These are phyloP conservation scores for Thozetella sp. DNA, from an alignment of 495 filamentous ascomycete species.

Conservation along the genomic window DNA sequence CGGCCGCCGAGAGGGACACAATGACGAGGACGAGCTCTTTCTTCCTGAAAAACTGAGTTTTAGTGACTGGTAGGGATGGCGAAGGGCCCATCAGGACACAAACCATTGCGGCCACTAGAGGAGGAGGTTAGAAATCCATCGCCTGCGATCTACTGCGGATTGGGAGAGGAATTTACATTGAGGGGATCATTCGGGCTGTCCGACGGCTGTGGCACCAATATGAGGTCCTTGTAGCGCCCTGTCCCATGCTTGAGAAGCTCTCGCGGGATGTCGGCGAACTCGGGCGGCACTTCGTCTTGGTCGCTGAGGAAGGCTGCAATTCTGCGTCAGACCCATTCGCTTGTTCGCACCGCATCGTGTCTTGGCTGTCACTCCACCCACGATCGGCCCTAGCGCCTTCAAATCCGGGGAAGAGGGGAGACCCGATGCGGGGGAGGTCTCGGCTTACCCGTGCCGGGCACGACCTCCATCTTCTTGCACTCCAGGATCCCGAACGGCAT, in stretches of 20 bases:
- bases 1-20: slow-evolving; percentile 53
- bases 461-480: slow-evolving; percentile 37
- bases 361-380: neutral
- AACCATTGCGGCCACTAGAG: slow-evolving; percentile 27
- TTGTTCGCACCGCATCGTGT: too few species aligned
- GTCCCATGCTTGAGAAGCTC: slow-evolving; percentile 50
- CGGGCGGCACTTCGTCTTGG: slow-evolving; percentile 41
- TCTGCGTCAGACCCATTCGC: slow-evolving; percentile 7
- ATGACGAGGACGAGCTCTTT: slow-evolving; percentile 56
- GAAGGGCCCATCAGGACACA: neutral
- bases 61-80: slow-evolving; percentile 2
- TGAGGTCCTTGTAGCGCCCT: slow-evolving; percentile 44
- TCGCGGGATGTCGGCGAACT: slow-evolving; percentile 38
- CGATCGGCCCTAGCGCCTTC: neutral
- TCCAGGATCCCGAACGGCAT: slow-evolving; percentile 47
- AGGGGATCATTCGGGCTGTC: slow-evolving; percentile 58
- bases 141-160: too few species aligned
- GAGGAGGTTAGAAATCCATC: too few species aligned
- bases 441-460: slow-evolving; percentile 50
- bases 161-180: too few species aligned
- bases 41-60: slow-evolving; percentile 25
- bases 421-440: neutral
- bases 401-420: neutral
- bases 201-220: slow-evolving; percentile 56
- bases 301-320: slow-evolving; percentile 44